Base-by-base conservation (phyloP, 2,329 filamentous ascomycete genomes). In the Aureobasidium uvarum region DNA sequence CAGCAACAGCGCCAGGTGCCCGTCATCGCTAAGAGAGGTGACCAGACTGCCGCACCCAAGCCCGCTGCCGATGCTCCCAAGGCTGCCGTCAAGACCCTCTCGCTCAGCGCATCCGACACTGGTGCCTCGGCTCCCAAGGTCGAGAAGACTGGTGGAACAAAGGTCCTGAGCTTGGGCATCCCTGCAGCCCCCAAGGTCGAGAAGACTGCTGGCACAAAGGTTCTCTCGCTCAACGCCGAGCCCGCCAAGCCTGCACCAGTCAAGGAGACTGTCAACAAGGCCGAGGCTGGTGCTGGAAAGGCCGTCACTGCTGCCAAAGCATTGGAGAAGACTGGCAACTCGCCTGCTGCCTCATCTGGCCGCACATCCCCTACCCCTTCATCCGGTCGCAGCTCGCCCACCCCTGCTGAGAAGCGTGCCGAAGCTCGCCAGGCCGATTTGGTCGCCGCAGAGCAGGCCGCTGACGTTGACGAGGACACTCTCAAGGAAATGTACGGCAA, bases 401-500 rank as follows among this genome's bases (percentile, higher is more conserved):
- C 67, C 11, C 74, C 73, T 6, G 85, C 92, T 64, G 74, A 74
- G 18, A 82, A 82, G 60, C 66, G 58, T 54, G 84, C 81, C 48
- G 84, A 83, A 58, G 74, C 73, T 23, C 88, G 90, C 68, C 89
- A 92, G 68, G 87, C 85, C n/a, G 91, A 96, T 76, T 87, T 90
- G 41, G 90, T 99, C 66, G 85, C 89, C 68, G 90, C 93, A 78
- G 89, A 94, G 74, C 91, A 96, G 76, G 83, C 85, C 80, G 77
- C 89, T 78, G 78, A 92, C 85, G 81, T 95, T 79, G 87, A 98
- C 76, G 82, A 97, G 76, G 82, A 92, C 31, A 94, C 92, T 0
- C 81, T 99, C 67, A 91, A 92, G 77, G 94, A 98, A 77, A 95
- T 99, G 68, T 99, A 95, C 77, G 95, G 95, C 76, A 97, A 98